Evolutionary conservation across 495 filamentous ascomycete species (phyloP), one percentile per base, ranked within the genome.

Genomic region (Penicillium silybi): DNA sequence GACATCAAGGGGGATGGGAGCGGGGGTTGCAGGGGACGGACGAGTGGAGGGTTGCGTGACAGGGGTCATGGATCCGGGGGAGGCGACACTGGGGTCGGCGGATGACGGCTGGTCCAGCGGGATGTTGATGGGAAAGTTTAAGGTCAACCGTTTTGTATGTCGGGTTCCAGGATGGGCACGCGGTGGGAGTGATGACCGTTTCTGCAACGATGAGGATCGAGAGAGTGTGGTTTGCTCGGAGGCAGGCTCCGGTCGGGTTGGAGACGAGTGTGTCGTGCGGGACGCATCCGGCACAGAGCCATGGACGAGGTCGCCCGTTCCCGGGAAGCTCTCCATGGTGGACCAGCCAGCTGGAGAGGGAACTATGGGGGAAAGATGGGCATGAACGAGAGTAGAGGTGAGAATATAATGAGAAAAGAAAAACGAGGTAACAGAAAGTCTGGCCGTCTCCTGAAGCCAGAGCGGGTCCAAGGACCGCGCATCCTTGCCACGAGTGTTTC

Each of bases 61-160:
- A 8, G 74, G 67, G 47, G 73, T 74, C 61, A 66, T 70, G 43
- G 67, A 59, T 46, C 57, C 63, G 16, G 72, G 70, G 8, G 75
- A 73, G 29, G 70, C 50, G 37, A 68, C 56, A 43, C 35, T 58
- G 37, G 63, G 39, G 46, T 69, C 65, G 53, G 57, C 25, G 54
- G 56, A 44, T 63, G 70, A 49, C 35, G 58, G 56, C 16, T 55
- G 44, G 58, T 62, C 58, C 19, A 62, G 50, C 22, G 66, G 65
- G 42, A 66, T 56, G 51, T 68, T 72, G 61, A 92, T 85, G 37
- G 87, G 90, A 56, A 95, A 85, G 42, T 85, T 90, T 48, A 92
- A 70, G n/a, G 89, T 92, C 25, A 92, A 72, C 46, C 89, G 82
- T 66, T 92, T 89, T 42, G 81, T 73, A 65, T 81, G 80, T 46